Conservation (phyloP, 1,139 yeast genomes). For the Pichia sp. region DNA sequence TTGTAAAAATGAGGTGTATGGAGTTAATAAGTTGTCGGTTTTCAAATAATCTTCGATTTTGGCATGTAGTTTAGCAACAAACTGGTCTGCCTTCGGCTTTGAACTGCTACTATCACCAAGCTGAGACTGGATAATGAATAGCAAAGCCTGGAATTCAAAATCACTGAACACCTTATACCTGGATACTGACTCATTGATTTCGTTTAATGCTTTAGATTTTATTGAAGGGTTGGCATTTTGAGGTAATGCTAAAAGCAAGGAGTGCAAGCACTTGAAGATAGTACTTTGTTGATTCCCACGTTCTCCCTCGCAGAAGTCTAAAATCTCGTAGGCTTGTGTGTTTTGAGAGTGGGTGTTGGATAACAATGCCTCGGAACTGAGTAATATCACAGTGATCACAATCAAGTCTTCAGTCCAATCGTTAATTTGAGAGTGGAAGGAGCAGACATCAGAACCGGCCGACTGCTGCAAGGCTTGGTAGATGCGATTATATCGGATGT, state of each 20-base stretch:
- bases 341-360: neutral
- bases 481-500: neutral
- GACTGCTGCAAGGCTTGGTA: neutral
- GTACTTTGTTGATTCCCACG: neutral
- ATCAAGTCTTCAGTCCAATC: neutral
- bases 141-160: neutral
- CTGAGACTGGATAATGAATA: neutral
- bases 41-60: neutral
- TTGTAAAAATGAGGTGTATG: slow-evolving; percentile 4
- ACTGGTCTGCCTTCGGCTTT: neutral
- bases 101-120: neutral
- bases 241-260: neutral
- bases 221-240: neutral
- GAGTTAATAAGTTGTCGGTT: neutral
- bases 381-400: neutral
- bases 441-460: neutral
- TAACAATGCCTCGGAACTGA: neutral
- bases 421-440: neutral
- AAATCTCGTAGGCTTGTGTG: neutral
- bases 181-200: neutral
- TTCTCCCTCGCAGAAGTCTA: neutral
- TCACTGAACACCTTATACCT: no score
- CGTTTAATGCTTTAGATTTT: neutral
- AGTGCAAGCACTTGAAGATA: neutral
- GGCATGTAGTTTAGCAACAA: neutral